phyloP scores from a whole-genome alignment of 2,329 filamentous ascomycete genomes.

The Fusarium camptoceras region DNA sequence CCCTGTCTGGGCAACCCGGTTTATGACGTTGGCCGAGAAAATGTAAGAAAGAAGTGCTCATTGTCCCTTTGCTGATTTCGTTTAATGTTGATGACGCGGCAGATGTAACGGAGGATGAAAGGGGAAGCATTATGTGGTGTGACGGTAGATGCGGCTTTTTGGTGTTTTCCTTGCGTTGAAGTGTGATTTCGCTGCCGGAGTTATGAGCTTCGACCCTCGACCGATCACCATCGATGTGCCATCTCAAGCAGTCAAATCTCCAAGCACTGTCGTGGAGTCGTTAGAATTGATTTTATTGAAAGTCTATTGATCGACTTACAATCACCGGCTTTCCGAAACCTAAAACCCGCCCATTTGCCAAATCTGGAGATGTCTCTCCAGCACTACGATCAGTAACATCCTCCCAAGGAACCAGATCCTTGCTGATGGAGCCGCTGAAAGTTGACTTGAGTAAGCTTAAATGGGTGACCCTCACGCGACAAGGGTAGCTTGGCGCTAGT shows the following conservation, averaged over 20 bases:
- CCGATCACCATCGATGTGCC: not conserved
- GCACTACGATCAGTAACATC: not conserved
- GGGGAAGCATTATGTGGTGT: not conserved
- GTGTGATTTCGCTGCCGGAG: rapidly evolving
- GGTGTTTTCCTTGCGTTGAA: not conserved
- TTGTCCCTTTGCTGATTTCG: conserved; percentile 6
- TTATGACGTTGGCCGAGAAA: conserved; percentile 36
- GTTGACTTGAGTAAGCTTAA: conserved; percentile 35
- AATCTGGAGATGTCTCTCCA: not conserved
- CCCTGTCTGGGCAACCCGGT: conserved; percentile 26
- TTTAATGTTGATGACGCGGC: conserved; percentile 18
- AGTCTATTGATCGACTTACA: not conserved
- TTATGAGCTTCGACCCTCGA: not conserved
- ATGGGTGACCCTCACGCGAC: conserved; percentile 24
- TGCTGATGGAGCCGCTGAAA: not conserved
- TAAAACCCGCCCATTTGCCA: not conserved
- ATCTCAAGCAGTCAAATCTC: not conserved
- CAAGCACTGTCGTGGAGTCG: not conserved
- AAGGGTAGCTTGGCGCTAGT: conserved; percentile 26
- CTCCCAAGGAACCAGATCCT: not conserved
- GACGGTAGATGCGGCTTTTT: not conserved
- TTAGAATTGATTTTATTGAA: not conserved
- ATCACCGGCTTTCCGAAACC: not conserved
- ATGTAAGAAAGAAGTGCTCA: conserved; percentile 3
- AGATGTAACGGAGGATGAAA: not conserved